Evolutionary conservation across 352 stramenopile species (phyloP), one percentile per base, ranked within the genome.

Genomic region (Lagenidium sp.): DNA sequence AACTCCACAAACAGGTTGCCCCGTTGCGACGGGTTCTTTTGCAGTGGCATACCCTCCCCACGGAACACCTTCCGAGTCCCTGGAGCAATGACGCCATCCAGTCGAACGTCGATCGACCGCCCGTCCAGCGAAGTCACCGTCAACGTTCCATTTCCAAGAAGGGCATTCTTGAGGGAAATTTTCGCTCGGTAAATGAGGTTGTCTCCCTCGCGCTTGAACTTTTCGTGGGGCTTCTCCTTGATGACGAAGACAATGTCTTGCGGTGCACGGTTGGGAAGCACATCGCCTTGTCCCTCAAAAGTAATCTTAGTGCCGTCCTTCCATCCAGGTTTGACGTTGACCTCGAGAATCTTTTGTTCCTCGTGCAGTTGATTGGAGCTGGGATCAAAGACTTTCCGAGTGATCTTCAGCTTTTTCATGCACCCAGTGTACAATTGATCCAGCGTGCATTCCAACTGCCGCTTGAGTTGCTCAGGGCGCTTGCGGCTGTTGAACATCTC

Each of bases 241-340:
- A 99, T 83, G 6, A 97, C 62, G 48, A 99, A 97, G 50, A 97
- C 82, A 44, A 99, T 82, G 61, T 98, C 91, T 50, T 97, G 95
- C 4, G 96, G 65, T 24, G 85, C 85, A 24, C 94, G 86, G 16
- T 93, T 88, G 13, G 94, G 88, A 13, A 96, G 42, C 50, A 85
- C 63, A 43, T 98, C 93, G 19, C 77, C 82, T 51, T 94, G 65
- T 21, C 86, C 78, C 65, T 98, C 95, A 59, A 98, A 99, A 4
- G 87, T 97, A 55, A 99, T 95, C 43, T 89, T 82, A 30, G 98
- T 96, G 37, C 95, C 95, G 34, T 97, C 76, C 47, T 97, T 90
- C 89, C 98, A 98, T 32, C 97, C 97, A n/a, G 93, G 89, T 26
- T 92, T 77, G 3, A 99, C 71, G 49, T 95, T 85, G 34, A 98